Base-by-base conservation (phyloP, 176 grass and related monocot species). In the Bothriochloa decipiens region DNA sequence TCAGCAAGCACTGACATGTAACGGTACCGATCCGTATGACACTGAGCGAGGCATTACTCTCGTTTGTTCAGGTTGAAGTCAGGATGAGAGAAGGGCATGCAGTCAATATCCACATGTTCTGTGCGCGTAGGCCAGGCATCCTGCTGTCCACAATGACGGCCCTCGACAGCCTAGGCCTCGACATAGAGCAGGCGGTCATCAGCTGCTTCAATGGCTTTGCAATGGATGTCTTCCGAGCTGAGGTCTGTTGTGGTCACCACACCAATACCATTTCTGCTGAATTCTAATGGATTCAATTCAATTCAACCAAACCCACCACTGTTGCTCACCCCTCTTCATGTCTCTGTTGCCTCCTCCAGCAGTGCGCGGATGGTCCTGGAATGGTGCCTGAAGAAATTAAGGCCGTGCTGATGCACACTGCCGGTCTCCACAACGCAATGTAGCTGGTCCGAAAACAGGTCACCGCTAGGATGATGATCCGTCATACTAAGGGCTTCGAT, bases 81-180 rank as follows among this genome's bases (percentile, higher is more conserved):
- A 86, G 83, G 65, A 79, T 88, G 86, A 87, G 88, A 79, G 88
- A 93, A 80, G 90, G 92, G 42, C 85, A 85, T 52, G 84, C 81
- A 12, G 87, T 97, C 39, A 93, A 95, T 77, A 97, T 97, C 62
- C 95, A 95, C 75, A 97, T 97, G 95, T 93, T 95, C 69, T 97
- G 92, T n/a, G 72, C 91, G 3, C 87, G 85, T 3, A 87, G 57
- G 79, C 92, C 90, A 22, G 92, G 84, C 49, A 85, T 97, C 57
- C 69, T 95, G 75, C 84, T 83, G 72, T 85, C 92, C 55, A 90
- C 87, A 11, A 84, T 97, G 88, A 84, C 79, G 57, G 90, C 95
- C 20, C 92, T 97, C 0, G 95, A 97, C 39, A 68, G 35, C 61
- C 87, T 97, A 17, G 86, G 91, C 43, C 88, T 97, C 2, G 91